Percentiles rank a stretch among this genome's conserved stretches.
These are phyloP conservation scores for Boletus vermiculosoides DNA, from an alignment of 768 basidiomycete genomes.

Conservation along the genomic window DNA sequence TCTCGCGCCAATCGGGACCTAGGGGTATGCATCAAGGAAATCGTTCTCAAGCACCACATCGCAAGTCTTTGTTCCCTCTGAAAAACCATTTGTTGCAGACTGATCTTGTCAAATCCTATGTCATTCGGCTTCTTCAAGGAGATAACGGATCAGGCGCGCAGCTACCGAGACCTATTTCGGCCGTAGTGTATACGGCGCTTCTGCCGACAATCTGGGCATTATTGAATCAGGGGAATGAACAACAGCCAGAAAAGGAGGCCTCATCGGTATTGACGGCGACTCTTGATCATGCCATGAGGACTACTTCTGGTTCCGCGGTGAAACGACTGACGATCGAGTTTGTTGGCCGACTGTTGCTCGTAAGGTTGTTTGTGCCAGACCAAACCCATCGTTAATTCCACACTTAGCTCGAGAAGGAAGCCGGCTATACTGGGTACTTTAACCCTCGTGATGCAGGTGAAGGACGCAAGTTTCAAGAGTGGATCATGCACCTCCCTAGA, in stretches of 20 bases:
- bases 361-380: slow-evolving; percentile 33
- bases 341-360: slow-evolving; percentile 65
- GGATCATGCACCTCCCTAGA: slow-evolving; percentile 77
- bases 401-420: slow-evolving; percentile 58
- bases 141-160: slow-evolving; percentile 42
- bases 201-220: slow-evolving; percentile 80
- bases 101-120: slow-evolving; percentile 57
- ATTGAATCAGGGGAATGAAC: slow-evolving; percentile 46
- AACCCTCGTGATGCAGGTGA: slow-evolving; percentile 31
- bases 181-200: slow-evolving; percentile 60
- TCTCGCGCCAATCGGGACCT: slow-evolving; percentile 18
- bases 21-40: slow-evolving; percentile 7
- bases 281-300: slow-evolving; percentile 63
- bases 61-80: slow-evolving; percentile 19
- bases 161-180: slow-evolving; percentile 51
- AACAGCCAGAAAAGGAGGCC: slow-evolving; percentile 15
- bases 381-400: slow-evolving; percentile 4
- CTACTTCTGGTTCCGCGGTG: slow-evolving; percentile 56
- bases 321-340: slow-evolving; percentile 76
- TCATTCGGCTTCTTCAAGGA: slow-evolving; percentile 56
- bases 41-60: slow-evolving; percentile 7
- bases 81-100: slow-evolving; percentile 36
- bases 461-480: slow-evolving; percentile 47
- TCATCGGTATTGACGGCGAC: slow-evolving; percentile 47
- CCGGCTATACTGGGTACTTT: slow-evolving; percentile 51